Percentiles rank a stretch among this genome's conserved stretches.
These are phyloP conservation scores for Vigna angularis DNA, from an alignment of 306 rosid genomes.

Conservation along the genomic window DNA sequence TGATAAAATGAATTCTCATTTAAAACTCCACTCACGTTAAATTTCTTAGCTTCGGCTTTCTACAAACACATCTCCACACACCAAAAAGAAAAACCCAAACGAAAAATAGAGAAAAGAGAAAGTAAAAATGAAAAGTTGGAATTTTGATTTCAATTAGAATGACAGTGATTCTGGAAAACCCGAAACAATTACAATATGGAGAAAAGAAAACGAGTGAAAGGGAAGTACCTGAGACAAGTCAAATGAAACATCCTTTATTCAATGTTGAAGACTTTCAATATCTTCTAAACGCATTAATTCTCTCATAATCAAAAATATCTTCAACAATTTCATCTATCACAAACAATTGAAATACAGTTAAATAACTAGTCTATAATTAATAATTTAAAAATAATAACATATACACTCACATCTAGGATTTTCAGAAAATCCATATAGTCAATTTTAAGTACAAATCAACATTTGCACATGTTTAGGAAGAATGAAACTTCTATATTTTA, in stretches of 20 bases:
- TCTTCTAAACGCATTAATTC: too few relatives aligned
- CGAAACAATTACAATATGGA: slow-evolving; percentile 21
- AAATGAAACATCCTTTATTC: slow-evolving; percentile 44
- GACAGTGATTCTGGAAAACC: neutral
- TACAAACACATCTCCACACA: neutral
- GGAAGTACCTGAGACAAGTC: slow-evolving; percentile 49
- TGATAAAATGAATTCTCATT: neutral
- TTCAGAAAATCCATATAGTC: too few relatives aligned
- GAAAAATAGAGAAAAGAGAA: neutral
- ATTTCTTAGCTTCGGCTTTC: slow-evolving; percentile 12
- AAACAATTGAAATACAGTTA: too few relatives aligned
- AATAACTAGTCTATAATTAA: too few relatives aligned
- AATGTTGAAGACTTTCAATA: too few relatives aligned
- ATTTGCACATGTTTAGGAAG: too few relatives aligned
- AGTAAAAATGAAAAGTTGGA: slow-evolving; percentile 14
- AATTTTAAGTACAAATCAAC: too few relatives aligned
- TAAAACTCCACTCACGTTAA: neutral
- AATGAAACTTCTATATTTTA: too few relatives aligned
- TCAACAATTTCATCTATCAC: too few relatives aligned
- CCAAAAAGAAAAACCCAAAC: slow-evolving; percentile 18
- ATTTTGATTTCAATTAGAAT: slow-evolving; percentile 18
- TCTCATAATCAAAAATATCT: too few relatives aligned
- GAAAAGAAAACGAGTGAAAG: neutral
- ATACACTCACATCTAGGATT: too few relatives aligned
- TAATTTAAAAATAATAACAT: too few relatives aligned